phyloP scores from a whole-genome alignment of 2,329 filamentous ascomycete genomes.

The Claviceps cyperi region DNA sequence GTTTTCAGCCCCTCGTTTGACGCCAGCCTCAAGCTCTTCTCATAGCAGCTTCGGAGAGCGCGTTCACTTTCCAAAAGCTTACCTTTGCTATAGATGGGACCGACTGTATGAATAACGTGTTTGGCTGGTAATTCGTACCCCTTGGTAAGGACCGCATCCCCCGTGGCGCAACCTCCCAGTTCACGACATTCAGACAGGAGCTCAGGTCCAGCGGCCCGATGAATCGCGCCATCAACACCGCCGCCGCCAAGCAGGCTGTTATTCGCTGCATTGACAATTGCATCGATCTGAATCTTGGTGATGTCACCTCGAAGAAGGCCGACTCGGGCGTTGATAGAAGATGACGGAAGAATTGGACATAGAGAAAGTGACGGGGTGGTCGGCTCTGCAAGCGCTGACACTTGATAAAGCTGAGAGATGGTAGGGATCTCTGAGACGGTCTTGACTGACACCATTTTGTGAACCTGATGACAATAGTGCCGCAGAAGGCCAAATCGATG shows the following conservation, averaged over 20 bases:
- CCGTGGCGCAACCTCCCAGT: slow-evolving; percentile 60
- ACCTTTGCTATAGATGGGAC: slow-evolving; percentile 52
- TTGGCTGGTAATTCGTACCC: slow-evolving; percentile 63
- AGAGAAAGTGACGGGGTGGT: slow-evolving; percentile 4
- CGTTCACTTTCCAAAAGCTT: slow-evolving; percentile 25
- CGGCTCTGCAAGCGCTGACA: slow-evolving; percentile 19
- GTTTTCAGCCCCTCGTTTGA: slow-evolving; percentile 49
- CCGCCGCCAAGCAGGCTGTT: slow-evolving; percentile 63
- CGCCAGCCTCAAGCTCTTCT: slow-evolving; percentile 56
- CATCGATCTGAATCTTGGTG: slow-evolving; percentile 61
- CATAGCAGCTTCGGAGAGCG: slow-evolving; percentile 51
- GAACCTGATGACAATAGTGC: neutral
- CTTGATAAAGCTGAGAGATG: slow-evolving; percentile 48
- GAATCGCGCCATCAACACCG: slow-evolving; percentile 84
- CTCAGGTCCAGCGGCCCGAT: slow-evolving; percentile 58
- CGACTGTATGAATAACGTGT: slow-evolving; percentile 81
- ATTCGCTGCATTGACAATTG: slow-evolving; percentile 92
- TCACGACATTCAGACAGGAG: slow-evolving; percentile 58
- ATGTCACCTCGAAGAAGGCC: slow-evolving; percentile 64
- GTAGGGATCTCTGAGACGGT: slow-evolving; percentile 44
- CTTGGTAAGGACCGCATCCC: slow-evolving; percentile 67
- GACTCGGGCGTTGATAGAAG: slow-evolving; percentile 53
- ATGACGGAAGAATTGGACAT: slow-evolving; percentile 23
- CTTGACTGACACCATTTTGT: slow-evolving; percentile 11
- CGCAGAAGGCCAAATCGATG: neutral